Evolutionary conservation across 352 stramenopile species (phyloP).

Genomic region (Globisporangium carolinianum): DNA sequence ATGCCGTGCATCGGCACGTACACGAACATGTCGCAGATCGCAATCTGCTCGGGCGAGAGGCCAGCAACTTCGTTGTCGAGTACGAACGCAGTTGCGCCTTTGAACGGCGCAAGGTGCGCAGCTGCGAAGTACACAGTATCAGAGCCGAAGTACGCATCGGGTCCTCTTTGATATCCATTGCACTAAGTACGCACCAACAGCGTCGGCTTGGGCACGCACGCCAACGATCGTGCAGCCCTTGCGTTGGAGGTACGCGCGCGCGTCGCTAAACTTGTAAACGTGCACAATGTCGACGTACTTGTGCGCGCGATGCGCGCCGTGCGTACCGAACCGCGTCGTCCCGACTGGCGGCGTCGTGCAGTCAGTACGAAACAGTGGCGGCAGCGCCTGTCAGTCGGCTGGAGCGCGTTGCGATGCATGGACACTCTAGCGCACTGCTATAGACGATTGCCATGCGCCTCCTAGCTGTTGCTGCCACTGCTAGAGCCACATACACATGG

Average conservation of each 20-base stretch:
- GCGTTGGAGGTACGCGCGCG: constrained; percentile 41
- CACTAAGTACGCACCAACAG: constrained; percentile 4
- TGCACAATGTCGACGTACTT: constrained; percentile 77
- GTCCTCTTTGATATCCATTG: too few relatives aligned
- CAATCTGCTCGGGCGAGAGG: constrained; percentile 47
- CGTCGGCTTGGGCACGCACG: constrained; percentile 16
- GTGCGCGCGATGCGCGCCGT: constrained; percentile 67
- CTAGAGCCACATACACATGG: neutral
- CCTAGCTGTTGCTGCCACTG: neutral
- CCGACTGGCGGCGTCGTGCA: constrained; percentile 32
- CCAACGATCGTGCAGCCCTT: constrained; percentile 58
- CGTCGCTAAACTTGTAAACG: constrained; percentile 64
- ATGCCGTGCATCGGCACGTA: constrained; percentile 48
- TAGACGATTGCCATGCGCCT: too few relatives aligned
- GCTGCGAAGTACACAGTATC: constrained; percentile 13
- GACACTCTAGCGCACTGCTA: too few relatives aligned
- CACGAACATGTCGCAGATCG: constrained; percentile 64
- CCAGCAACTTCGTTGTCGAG: constrained; percentile 64
- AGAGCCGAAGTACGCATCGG: neutral
- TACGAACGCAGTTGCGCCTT: constrained; percentile 59
- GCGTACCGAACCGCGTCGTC: constrained; percentile 68
- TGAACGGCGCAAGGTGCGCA: constrained; percentile 37
- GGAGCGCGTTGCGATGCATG: too few relatives aligned
- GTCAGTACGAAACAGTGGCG: neutral
- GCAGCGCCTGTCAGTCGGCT: too few relatives aligned